Percentiles rank a stretch among this genome's conserved stretches.
phyloP scores from a whole-genome alignment of 2,329 filamentous ascomycete genomes.

The Diaporthe humulicola region DNA sequence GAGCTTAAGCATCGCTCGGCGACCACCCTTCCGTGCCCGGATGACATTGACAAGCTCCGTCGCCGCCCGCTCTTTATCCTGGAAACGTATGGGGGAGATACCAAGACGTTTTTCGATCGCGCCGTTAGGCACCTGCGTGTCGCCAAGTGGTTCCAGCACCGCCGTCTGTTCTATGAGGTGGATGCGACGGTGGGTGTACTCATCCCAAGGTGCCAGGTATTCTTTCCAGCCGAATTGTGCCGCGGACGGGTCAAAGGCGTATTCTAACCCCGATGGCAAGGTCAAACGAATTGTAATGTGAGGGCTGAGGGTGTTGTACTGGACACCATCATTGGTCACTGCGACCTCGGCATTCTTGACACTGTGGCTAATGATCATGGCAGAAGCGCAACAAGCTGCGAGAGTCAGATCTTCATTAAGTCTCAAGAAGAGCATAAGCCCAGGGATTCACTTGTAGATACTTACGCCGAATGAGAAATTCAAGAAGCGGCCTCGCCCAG shows the following conservation, averaged over 20 bases:
- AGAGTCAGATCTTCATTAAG: not conserved
- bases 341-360: slow-evolving; percentile 2
- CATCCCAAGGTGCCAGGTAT: not conserved
- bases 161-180: not conserved
- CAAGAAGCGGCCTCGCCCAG: not conserved
- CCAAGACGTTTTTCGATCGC: not conserved
- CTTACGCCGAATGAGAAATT: not conserved
- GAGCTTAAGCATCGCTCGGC: not conserved
- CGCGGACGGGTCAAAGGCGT: not conserved
- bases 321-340: not conserved
- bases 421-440: not conserved
- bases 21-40: not conserved
- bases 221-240: slow-evolving; percentile 3
- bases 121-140: not conserved
- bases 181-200: not conserved
- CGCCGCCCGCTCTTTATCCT: not conserved
- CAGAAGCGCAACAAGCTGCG: not conserved
- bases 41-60: not conserved
- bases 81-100: not conserved
- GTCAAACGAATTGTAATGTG: not conserved
- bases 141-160: not conserved
- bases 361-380: not conserved
- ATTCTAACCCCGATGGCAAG: not conserved
- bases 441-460: not conserved
- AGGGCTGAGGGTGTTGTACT: not conserved